Conservation (phyloP, 257 asterid species). For the Gentiana dahurica region DNA sequence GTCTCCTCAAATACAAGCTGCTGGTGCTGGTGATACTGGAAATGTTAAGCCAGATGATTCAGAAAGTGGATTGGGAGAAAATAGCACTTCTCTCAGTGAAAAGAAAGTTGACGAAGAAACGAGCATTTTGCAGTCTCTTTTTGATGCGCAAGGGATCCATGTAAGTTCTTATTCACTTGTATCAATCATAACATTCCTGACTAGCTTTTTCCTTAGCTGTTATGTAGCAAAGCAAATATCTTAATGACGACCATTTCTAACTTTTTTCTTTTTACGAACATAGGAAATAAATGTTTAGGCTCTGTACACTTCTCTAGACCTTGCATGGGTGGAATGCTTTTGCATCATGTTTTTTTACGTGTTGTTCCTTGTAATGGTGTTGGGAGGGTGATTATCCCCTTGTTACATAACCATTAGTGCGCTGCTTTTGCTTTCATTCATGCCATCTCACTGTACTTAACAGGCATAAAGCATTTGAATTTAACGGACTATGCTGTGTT, state of each 20-base stretch:
- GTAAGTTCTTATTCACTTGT: slow-evolving; percentile 36
- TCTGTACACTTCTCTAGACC: no score
- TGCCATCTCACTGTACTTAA: background rate
- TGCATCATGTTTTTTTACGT: no score
- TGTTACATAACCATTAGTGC: background rate
- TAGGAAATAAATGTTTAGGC: no score
- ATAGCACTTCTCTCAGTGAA: slow-evolving; percentile 20
- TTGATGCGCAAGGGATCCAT: slow-evolving; percentile 83
- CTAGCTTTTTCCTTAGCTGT: no score
- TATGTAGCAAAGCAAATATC: no score
- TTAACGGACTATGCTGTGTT: slow-evolving; percentile 4
- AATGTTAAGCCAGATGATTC: slow-evolving; percentile 23
- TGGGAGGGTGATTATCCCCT: no score
- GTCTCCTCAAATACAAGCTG: slow-evolving; percentile 13
- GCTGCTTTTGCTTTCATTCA: background rate
- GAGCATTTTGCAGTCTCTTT: slow-evolving; percentile 62
- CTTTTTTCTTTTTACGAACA: no score
- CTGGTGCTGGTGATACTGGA: slow-evolving; percentile 18
- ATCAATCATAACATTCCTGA: background rate
- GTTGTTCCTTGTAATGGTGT: no score
- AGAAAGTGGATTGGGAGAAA: slow-evolving; percentile 21
- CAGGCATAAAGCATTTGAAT: background rate
- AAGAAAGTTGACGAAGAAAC: slow-evolving; percentile 59
- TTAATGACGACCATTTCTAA: no score
- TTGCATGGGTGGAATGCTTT: no score